Percentiles rank a stretch among this genome's conserved stretches.
Evolutionary conservation across 495 filamentous ascomycete species (phyloP).

Genomic region (Penicillium subrubescens): DNA sequence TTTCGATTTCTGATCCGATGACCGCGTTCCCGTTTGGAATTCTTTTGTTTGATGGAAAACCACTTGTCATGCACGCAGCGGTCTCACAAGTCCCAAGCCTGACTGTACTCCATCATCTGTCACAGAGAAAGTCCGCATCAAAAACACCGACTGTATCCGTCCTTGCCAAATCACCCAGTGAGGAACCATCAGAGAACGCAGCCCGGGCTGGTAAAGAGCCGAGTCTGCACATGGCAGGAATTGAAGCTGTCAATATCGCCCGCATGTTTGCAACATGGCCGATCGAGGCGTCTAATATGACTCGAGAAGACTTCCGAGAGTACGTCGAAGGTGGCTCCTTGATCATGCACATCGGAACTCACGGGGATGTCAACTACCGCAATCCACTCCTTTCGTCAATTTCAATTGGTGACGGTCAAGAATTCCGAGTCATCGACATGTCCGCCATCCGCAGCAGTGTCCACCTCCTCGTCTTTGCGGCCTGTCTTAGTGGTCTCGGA

Average conservation of each 20-base stretch:
- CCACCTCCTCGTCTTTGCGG: conserved; percentile 34
- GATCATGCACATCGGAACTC: conserved; percentile 36
- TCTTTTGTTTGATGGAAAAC: conserved; percentile 25
- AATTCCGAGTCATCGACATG: conserved; percentile 35
- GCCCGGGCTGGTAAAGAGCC: conserved; percentile 14
- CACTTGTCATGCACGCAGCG: conserved; percentile 27
- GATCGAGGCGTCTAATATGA: conserved; percentile 28
- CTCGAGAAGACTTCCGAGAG: conserved; percentile 25
- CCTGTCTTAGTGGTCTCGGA: conserved; percentile 34
- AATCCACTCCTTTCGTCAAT: conserved; percentile 35
- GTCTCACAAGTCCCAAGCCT: conserved; percentile 33
- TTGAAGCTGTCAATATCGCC: conserved; percentile 34
- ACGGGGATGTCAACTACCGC: conserved; percentile 27
- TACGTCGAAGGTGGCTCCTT: conserved; percentile 25
- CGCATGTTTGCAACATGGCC: conserved; percentile 32
- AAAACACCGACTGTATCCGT: conserved; percentile 28
- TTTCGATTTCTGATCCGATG: conserved; percentile 31
- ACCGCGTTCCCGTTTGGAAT: conserved; percentile 32
- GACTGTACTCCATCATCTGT: conserved; percentile 30
- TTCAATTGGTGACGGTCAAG: conserved; percentile 27
- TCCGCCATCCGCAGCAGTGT: conserved; percentile 27
- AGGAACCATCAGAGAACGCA: background rate
- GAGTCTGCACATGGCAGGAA: conserved; percentile 30
- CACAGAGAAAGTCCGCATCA: conserved; percentile 21
- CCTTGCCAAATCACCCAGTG: conserved; percentile 27